Evolutionary conservation across 495 filamentous ascomycete genomes (phyloP).

Genomic region (Daldinia vernicosa): DNA sequence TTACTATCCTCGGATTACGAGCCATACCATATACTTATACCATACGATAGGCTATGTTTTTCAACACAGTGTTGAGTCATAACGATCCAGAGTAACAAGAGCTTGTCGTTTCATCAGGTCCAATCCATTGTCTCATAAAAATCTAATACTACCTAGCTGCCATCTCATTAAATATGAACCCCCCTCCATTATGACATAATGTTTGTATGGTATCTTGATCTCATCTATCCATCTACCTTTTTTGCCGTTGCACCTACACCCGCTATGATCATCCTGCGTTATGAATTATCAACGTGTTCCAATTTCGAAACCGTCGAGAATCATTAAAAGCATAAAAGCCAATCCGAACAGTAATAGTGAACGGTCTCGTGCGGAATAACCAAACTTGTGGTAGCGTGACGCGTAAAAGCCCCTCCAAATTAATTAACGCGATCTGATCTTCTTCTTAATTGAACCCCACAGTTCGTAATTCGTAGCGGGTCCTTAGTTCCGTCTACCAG

Average conservation of each 20-base stretch:
- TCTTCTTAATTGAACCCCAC: slow-evolving; percentile 16
- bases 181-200: slow-evolving; percentile 14
- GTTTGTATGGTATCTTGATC: slow-evolving; percentile 22
- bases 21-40: not conserved
- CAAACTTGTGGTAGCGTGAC: slow-evolving; percentile 14
- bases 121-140: slow-evolving; percentile 1
- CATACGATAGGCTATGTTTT: not conserved
- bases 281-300: not conserved
- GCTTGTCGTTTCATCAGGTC: not conserved
- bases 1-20: slow-evolving; percentile 28
- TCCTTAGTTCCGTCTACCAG: slow-evolving; percentile 32
- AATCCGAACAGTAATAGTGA: not conserved
- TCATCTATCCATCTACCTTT: slow-evolving; percentile 19
- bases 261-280: not conserved
- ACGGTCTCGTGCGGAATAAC: not conserved
- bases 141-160: not conserved
- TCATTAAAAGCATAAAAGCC: not conserved
- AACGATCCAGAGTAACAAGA: slow-evolving; percentile 1
- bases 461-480: slow-evolving; percentile 16
- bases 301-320: not conserved
- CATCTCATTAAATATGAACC: slow-evolving; percentile 6
- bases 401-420: slow-evolving; percentile 26
- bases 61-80: not conserved
- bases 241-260: slow-evolving; percentile 17
- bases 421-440: slow-evolving; percentile 24